Evolutionary conservation across 2,329 filamentous ascomycete genomes (phyloP), one percentile per base, ranked within the genome.

Genomic region (Phoma herbarum): DNA sequence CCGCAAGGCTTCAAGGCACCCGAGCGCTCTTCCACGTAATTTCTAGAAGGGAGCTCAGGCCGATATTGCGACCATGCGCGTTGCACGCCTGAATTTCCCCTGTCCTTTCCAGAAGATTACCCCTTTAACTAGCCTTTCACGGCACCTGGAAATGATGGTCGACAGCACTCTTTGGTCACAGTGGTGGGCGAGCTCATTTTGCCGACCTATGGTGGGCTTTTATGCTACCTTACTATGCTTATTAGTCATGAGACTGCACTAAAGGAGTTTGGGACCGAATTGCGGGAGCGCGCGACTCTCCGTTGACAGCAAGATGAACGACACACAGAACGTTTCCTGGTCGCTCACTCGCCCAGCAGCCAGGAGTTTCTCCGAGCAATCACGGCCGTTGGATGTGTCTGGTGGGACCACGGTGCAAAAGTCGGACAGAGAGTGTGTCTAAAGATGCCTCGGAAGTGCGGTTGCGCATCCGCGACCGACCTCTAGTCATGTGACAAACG

Each of bases 21-120:
- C 71, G 65, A 73, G 73, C 71, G 68, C 63, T 68, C 69, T 75
- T 70, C 75, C 52, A 60, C 56, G 63, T 65, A 76, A 75, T 76
- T 74, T 75, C 72, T 72, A 72, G 70, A 75, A 76, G 66, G 66
- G 58, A 57, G 60, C 62, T 58, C 57, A 63, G 55, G 64, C 65
- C 59, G 60, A 46, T 46, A 53, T 54, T 56, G 59, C 66, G 64
- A 60, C 68, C 61, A 60, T 61, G 69, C 65, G 65, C 65, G 18
- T n/a, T 39, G 35, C 20, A n/a, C 35, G 35, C 64, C 61, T 46
- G 39, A 52, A 46, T 57, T 65, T 64, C 69, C 63, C 63, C 69
- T 69, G 67, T 65, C 66, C 69, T 71, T 77, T 77, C 75, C 64
- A 71, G 75, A 77, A 76, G 64, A 68, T 65, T 76, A 59, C 73